Evolutionary conservation across 306 rosid species (phyloP).

Genomic region (Bauhinia variegata): DNA sequence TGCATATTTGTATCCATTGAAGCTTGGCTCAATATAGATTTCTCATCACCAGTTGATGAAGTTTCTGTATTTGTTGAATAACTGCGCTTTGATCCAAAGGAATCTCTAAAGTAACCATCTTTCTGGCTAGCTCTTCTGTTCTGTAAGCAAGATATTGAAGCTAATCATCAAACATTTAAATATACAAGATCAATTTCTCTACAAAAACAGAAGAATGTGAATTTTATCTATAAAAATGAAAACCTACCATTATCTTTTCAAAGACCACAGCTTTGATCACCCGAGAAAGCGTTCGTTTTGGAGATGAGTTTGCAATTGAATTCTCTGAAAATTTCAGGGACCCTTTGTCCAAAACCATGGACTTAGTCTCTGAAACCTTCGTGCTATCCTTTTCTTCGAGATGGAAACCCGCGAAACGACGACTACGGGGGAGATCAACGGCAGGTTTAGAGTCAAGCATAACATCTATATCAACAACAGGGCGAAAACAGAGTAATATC

Average conservation of each 20-base stretch:
- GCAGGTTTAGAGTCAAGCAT: slow-evolving; percentile 40
- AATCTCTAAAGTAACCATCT: slow-evolving; percentile 34
- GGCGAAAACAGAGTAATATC: slow-evolving; percentile 75
- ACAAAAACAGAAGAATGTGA: background rate
- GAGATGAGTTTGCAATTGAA: slow-evolving; percentile 30
- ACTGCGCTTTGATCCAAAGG: slow-evolving; percentile 45
- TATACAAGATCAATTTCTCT: too few species aligned
- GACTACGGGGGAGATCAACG: slow-evolving; percentile 25
- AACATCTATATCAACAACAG: slow-evolving; percentile 54
- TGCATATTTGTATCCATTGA: background rate
- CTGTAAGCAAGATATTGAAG: slow-evolving; percentile 32
- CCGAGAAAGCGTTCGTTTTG: slow-evolving; percentile 47
- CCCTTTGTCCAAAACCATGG: slow-evolving; percentile 28
- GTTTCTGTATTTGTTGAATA: slow-evolving; percentile 24
- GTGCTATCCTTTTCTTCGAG: slow-evolving; percentile 20
- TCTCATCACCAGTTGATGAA: slow-evolving; percentile 19
- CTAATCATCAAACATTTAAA: background rate
- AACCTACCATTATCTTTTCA: slow-evolving; percentile 57
- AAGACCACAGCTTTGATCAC: slow-evolving; percentile 54
- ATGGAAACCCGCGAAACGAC: slow-evolving; percentile 32
- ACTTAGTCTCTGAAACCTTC: slow-evolving; percentile 19
- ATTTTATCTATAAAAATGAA: background rate
- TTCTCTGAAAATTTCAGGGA: slow-evolving; percentile 11
- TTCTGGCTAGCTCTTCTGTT: slow-evolving; percentile 39
- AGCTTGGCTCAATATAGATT: slow-evolving; percentile 14